phyloP scores from a whole-genome alignment of 2,329 filamentous ascomycete genomes.

The Xylaria sp. region DNA sequence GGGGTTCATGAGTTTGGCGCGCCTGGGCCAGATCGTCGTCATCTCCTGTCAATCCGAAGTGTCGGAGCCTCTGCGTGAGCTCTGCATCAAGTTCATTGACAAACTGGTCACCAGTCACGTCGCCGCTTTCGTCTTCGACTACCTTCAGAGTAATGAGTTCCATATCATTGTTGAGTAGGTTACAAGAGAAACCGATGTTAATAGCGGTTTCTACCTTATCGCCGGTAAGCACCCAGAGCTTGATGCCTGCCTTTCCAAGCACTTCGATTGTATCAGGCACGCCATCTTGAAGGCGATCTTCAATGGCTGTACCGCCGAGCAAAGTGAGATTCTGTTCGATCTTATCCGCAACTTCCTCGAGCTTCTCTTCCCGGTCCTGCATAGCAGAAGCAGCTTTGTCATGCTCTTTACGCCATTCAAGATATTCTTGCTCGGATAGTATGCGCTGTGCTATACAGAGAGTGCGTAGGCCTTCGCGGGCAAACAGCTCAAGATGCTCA shows the following conservation, averaged over 20 bases:
- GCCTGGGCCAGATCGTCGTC: conserved; percentile 86
- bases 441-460: conserved; percentile 91
- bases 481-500: conserved; percentile 96
- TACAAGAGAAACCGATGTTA: conserved; percentile 99
- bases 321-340: conserved; percentile 92
- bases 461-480: conserved; percentile 91
- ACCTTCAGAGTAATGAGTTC: conserved; percentile 92
- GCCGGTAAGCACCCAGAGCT: conserved; percentile 97
- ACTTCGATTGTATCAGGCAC: conserved; percentile 95
- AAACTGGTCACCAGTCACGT: conserved; percentile 60
- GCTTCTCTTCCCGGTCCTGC: conserved; percentile 87
- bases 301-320: conserved; percentile 94
- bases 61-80: conserved; percentile 77
- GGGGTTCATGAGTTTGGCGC: conserved; percentile 84
- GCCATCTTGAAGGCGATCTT: conserved; percentile 95
- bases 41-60: conserved; percentile 83
- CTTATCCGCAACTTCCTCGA: conserved; percentile 87
- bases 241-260: conserved; percentile 92
- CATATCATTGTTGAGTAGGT: conserved; percentile 97
- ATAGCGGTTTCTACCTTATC: conserved; percentile 99
- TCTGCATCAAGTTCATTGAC: conserved; percentile 72
- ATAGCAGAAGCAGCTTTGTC: conserved; percentile 87
- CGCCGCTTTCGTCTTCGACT: conserved; percentile 73
- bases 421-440: conserved; percentile 84
- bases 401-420: conserved; percentile 85